Evolutionary conservation across 2,329 filamentous ascomycete genomes (phyloP), one percentile per base, ranked within the genome.

Genomic region (Colletotrichum sp.): DNA sequence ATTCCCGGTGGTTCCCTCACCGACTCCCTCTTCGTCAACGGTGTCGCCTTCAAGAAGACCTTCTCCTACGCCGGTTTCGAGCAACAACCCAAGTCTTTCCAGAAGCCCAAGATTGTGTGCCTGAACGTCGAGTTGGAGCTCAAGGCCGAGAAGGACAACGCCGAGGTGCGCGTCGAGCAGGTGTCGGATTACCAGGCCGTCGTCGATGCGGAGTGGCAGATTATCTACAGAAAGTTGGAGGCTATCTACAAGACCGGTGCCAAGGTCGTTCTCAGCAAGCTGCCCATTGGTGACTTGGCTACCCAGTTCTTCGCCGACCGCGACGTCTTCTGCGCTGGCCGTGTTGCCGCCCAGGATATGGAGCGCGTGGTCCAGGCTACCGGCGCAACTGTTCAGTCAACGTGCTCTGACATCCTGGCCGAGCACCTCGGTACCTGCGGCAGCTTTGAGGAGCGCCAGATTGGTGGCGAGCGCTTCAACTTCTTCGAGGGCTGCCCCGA

Each of bases 161-260:
- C 97, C 76, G 97, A 99, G 89, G 96, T 99, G 78, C 94, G 97
- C 76, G 96, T 99, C 75, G 97, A 99, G 87, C 96, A 99, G 86
- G 97, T 99, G 69, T 98, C 96, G 25, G 97, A 99, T 88, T 99
- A 99, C 89, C 97, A 99, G 88, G 97, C 97, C 78, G 98, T 99
- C 80, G 97, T 99, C 84, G 97, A 99, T 83, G 97, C 97, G 34
- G 97, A 99, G 87, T 99, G 97, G 97, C 96, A 98, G 87, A 99
- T 99, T 84, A 99, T 99, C 86, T 99, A 94, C 92, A 96, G 98
- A 90, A 99, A 99, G 91, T 95, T 99, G 85, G 97, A 99, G 88
- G 95, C 96, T 65, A 88, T 98, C 70, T 92, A 96, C 90, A 93
- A 96, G 87, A 98, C 96, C 8, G 97, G 97, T 71, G 97, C 97